Evolutionary conservation across 768 basidiomycete species (phyloP).

Genomic region (Xanthoconium stramineum): DNA sequence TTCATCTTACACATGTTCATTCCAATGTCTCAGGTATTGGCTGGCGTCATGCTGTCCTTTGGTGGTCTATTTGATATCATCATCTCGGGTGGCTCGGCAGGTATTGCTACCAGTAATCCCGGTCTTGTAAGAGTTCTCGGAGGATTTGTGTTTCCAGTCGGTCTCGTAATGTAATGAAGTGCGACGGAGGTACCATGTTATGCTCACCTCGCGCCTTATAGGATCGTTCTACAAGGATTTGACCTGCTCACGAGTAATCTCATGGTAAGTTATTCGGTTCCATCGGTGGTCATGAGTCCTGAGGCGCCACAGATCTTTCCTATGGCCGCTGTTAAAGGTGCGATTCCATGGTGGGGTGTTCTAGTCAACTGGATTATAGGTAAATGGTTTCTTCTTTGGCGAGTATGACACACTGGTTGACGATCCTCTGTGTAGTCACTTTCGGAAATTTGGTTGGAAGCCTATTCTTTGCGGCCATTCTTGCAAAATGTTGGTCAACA

Average conservation of each 20-base stretch:
- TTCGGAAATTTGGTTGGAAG: constrained; percentile 71
- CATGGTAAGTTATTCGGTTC: constrained; percentile 45
- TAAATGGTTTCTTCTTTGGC: constrained; percentile 24
- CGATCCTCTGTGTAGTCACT: constrained; percentile 42
- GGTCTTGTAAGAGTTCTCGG: constrained; percentile 65
- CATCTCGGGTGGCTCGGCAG: constrained; percentile 55
- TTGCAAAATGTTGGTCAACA: constrained; percentile 54
- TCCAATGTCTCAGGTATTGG: constrained; percentile 47
- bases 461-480: constrained; percentile 64
- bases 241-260: constrained; percentile 76
- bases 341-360: constrained; percentile 68
- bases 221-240: constrained; percentile 70
- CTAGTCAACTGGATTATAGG: constrained; percentile 69
- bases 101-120: constrained; percentile 51
- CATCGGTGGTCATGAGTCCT: neutral
- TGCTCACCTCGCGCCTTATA: constrained; percentile 23
- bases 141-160: constrained; percentile 72
- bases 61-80: constrained; percentile 64
- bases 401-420: neutral
- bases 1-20: neutral
- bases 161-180: constrained; percentile 64
- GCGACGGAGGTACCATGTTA: neutral
- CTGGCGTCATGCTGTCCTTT: constrained; percentile 73
- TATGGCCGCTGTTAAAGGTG: constrained; percentile 61
- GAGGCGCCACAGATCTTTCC: constrained; percentile 52